Evolutionary conservation across 345 rosid genomes (phyloP).

Genomic region (Populus deltoides): DNA sequence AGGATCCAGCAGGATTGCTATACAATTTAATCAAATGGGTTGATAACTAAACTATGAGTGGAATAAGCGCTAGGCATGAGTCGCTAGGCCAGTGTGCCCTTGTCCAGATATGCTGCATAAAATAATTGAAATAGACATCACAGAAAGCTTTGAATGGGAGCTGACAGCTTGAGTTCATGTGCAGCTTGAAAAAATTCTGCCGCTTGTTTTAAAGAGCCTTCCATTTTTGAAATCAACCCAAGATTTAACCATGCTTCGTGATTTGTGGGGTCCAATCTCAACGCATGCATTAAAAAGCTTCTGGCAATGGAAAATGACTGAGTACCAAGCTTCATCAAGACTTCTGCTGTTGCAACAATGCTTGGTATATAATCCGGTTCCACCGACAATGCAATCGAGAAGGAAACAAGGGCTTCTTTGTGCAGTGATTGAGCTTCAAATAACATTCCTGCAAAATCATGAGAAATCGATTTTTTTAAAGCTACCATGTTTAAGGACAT

Average conservation of each 20-base stretch:
- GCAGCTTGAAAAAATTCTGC: slow-evolving; percentile 94
- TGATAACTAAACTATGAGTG: neutral
- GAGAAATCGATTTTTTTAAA: neutral
- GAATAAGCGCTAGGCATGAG: neutral
- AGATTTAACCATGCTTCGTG: slow-evolving; percentile 83
- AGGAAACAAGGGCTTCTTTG: slow-evolving; percentile 72
- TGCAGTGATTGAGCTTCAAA: slow-evolving; percentile 61
- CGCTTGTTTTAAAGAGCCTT: slow-evolving; percentile 75
- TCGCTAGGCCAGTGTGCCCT: neutral
- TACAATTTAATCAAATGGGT: slow-evolving; percentile 7
- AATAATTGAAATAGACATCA: slow-evolving; percentile 11
- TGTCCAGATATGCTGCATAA: slow-evolving; percentile 4
- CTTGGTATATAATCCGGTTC: slow-evolving; percentile 84
- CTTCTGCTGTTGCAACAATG: slow-evolving; percentile 69
- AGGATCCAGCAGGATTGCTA: slow-evolving; percentile 10
- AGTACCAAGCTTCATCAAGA: slow-evolving; percentile 57
- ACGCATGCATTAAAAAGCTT: slow-evolving; percentile 82
- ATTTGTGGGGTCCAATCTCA: slow-evolving; percentile 70
- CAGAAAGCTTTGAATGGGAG: slow-evolving; percentile 63
- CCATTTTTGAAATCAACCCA: slow-evolving; percentile 69
- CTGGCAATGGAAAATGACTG: slow-evolving; percentile 61
- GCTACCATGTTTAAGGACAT: neutral
- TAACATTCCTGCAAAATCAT: slow-evolving; percentile 51
- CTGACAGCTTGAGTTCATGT: slow-evolving; percentile 67
- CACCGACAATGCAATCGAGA: slow-evolving; percentile 61